Conservation (phyloP, 352 stramenopile species). For the Stephanocyclus meneghinianus region DNA sequence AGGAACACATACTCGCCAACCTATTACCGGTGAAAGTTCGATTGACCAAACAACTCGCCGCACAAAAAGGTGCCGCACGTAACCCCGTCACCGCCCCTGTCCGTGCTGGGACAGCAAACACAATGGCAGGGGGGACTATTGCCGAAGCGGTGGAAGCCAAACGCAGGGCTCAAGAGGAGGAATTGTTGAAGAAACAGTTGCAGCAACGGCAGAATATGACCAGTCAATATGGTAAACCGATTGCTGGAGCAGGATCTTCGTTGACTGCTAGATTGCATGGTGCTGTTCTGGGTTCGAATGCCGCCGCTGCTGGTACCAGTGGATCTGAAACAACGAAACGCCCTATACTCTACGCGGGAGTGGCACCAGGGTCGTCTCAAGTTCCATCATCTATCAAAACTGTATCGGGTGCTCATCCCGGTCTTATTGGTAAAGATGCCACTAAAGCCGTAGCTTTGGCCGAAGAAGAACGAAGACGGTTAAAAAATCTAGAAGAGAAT, state of each 20-base stretch:
- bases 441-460: slow-evolving; percentile 20
- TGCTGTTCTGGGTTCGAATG: slow-evolving; percentile 49
- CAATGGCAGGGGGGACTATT: slow-evolving; percentile 44
- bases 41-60: slow-evolving; percentile 73
- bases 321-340: slow-evolving; percentile 19
- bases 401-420: slow-evolving; percentile 57
- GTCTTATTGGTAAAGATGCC: slow-evolving; percentile 30
- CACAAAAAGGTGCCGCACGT: slow-evolving; percentile 68
- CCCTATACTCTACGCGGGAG: slow-evolving; percentile 71
- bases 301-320: neutral
- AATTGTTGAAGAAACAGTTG: slow-evolving; percentile 8
- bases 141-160: slow-evolving; percentile 57
- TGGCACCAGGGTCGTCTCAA: slow-evolving; percentile 68
- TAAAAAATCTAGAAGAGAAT: slow-evolving; percentile 44
- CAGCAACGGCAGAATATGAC: slow-evolving; percentile 2
- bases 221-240: slow-evolving; percentile 69
- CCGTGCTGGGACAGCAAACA: slow-evolving; percentile 19
- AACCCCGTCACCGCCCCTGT: slow-evolving; percentile 69
- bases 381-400: slow-evolving; percentile 60
- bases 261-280: slow-evolving; percentile 72
- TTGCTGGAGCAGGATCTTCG: slow-evolving; percentile 61
- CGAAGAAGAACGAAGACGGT: slow-evolving; percentile 53
- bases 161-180: neutral
- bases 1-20: slow-evolving; percentile 81
- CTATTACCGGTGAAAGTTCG: slow-evolving; percentile 75